These are phyloP conservation scores for Fusarium neocosmosporiellum DNA, from an alignment of 2,329 filamentous ascomycete species.

Conservation along the genomic window DNA sequence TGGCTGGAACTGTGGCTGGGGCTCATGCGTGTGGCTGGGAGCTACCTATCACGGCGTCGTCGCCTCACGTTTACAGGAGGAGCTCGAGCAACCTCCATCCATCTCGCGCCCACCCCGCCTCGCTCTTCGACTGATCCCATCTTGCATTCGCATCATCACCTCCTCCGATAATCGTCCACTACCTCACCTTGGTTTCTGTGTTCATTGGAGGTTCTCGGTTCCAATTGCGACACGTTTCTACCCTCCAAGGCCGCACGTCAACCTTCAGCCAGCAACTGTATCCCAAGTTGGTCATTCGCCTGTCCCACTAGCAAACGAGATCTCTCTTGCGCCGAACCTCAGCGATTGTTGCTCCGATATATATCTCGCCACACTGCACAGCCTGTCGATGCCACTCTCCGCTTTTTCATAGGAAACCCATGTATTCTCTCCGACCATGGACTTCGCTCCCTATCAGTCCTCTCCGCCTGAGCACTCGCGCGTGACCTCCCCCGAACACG, in stretches of 20 bases:
- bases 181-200: background rate
- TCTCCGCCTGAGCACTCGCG: conserved; percentile 86
- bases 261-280: background rate
- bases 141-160: background rate
- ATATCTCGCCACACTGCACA: background rate
- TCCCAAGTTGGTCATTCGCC: background rate
- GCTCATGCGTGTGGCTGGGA: conserved; percentile 20
- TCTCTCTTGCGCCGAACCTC: background rate
- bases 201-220: background rate
- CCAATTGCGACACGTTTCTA: background rate
- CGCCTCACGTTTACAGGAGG: background rate
- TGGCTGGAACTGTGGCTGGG: conserved; percentile 22
- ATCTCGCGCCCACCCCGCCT: conserved; percentile 26
- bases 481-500: conserved; percentile 74
- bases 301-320: background rate
- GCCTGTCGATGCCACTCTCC: background rate
- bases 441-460: conserved; percentile 98
- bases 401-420: background rate
- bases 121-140: background rate
- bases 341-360: background rate
- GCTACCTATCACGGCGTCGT: conserved; percentile 14
- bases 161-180: background rate
- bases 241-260: background rate
- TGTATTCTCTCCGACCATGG: conserved; percentile 66
- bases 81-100: conserved; percentile 26